Evolutionary conservation across 306 rosid species (phyloP), one percentile per base, ranked within the genome.

Genomic region (Prunus davidiana): DNA sequence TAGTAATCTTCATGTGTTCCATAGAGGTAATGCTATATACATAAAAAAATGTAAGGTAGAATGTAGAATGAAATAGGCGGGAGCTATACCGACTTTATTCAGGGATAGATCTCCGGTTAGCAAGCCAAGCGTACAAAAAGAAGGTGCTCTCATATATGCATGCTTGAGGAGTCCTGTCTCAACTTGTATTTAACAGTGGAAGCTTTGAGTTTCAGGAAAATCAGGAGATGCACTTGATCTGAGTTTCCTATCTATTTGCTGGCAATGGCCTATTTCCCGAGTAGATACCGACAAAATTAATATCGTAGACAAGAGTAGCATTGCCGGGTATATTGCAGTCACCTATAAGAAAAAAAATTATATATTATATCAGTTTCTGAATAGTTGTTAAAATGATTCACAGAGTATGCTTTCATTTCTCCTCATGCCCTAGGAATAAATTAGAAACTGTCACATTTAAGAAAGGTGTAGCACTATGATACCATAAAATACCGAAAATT

Each of bases 311-410:
- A 78, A 95, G 97, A 79, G 96, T 89, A 54, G 99, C 96, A 80
- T 95, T 92, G 69, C 86, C 97, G 10, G 97, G 98, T 83, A 92
- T 85, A 72, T 92, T 92, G 88, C 98, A 95, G 85, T 95, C 99
- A 82, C 99, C 99, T 95, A 79, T 51, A 77, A 49, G 79, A 60
- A 6, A 79, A 41, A 41, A 83, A 61, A 77, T 77, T 13, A 67
- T 22, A 60, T 18, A 78, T 28, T 6, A 32, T 47, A 80, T 87
- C 47, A 86, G 71, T 58, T 61, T 83, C 70, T 61, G 56, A 81
- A 69, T 64, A 70, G 12, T 47, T 78, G 1, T 67, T 63, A 70
- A 41, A 63, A 13, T 0, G 25, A 51, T 20, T 2, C 8, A 20
- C 14, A 15, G 14, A 12, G 46, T 7, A 27, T 77, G 62, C 2